phyloP scores from a whole-genome alignment of 129 eudicot species.

The Dittrichia graveolens region DNA sequence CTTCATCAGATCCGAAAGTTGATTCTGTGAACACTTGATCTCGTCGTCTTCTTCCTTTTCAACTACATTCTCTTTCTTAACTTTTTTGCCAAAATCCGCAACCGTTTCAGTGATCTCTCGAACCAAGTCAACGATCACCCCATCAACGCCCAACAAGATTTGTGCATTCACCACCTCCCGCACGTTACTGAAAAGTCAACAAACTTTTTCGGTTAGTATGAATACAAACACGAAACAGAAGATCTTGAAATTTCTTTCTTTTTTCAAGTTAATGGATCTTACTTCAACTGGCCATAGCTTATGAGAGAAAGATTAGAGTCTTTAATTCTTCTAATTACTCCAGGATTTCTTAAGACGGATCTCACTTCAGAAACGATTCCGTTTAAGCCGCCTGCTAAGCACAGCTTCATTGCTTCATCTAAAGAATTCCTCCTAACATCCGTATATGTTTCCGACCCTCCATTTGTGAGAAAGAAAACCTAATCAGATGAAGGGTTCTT shows the following conservation, averaged over 20 bases:
- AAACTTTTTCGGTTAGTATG: neutral
- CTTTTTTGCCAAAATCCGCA: slow-evolving; percentile 31
- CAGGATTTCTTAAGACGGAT: slow-evolving; percentile 65
- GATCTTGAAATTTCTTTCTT: slow-evolving; percentile 9
- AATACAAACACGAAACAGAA: neutral
- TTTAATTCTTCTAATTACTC: slow-evolving; percentile 45
- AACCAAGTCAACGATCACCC: slow-evolving; percentile 77
- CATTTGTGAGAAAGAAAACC: slow-evolving; percentile 77
- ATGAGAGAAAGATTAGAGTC: slow-evolving; percentile 61
- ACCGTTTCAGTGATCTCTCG: slow-evolving; percentile 57
- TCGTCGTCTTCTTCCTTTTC: slow-evolving; percentile 26
- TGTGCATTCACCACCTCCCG: slow-evolving; percentile 68
- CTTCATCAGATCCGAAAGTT: slow-evolving; percentile 54
- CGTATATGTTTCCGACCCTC: slow-evolving; percentile 60
- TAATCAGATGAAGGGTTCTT: slow-evolving; percentile 16
- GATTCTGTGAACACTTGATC: slow-evolving; percentile 35
- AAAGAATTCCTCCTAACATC: slow-evolving; percentile 72
- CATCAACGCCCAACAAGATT: slow-evolving; percentile 74
- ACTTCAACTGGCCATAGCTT: slow-evolving; percentile 77
- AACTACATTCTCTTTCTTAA: slow-evolving; percentile 4
- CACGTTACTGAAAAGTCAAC: slow-evolving; percentile 49
- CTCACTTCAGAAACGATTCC: slow-evolving; percentile 74
- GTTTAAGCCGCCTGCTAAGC: slow-evolving; percentile 52
- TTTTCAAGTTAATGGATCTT: slow-evolving; percentile 30
- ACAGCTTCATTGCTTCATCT: slow-evolving; percentile 71